Evolutionary conservation across 2,329 filamentous ascomycete species (phyloP), one percentile per base, ranked within the genome.

Genomic region (Pseudopyricularia cyperi): DNA sequence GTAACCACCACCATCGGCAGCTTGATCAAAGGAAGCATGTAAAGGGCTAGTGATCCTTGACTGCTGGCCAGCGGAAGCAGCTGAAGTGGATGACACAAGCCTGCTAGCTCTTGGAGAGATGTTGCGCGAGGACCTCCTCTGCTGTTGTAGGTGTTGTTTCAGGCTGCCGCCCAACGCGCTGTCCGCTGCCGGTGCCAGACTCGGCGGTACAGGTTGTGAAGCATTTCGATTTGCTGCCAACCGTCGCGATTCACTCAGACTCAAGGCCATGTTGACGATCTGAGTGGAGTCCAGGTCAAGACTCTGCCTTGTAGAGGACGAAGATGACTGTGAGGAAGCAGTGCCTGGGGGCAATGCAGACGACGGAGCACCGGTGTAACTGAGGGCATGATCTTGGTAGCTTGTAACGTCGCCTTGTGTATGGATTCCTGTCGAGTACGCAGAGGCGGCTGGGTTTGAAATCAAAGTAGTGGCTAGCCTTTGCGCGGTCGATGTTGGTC

Each of bases 261-360:
- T 93, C 59, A 97, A 69, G 1, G 91, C 91, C 78, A 97, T 87
- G 61, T 89, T 89, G 42, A 97, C 89, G 57, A 97, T 94, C 65
- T 95, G 87, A 4, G 85, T 80, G 7, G 90, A 85, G 61, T 96
- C 90, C 54, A 85, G 75, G 59, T 89, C 81, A 19, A 86, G 52
- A 17, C 48, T 17, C 3, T 22, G 37, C 17, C 50, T 39, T 5
- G 50, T 11, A 17, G 37, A 32, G 6, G 50, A 51, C 9, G 37
- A 34, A 35, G 47, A 49, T 35, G 47, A 35, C 14, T 34, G 22
- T 4, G 48, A 37, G 19, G 48, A 49, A 11, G 48, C 33, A 9
- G 48, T 49, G 12, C 48, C 48, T 17, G 48, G 48, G 33, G 48
- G 39, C 39, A 24, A 12, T 11, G 9, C 32, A 35, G 48, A 6